These are phyloP conservation scores for Achaetomium macrosporum DNA, from an alignment of 2,329 filamentous ascomycete species.

Conservation along the genomic window DNA sequence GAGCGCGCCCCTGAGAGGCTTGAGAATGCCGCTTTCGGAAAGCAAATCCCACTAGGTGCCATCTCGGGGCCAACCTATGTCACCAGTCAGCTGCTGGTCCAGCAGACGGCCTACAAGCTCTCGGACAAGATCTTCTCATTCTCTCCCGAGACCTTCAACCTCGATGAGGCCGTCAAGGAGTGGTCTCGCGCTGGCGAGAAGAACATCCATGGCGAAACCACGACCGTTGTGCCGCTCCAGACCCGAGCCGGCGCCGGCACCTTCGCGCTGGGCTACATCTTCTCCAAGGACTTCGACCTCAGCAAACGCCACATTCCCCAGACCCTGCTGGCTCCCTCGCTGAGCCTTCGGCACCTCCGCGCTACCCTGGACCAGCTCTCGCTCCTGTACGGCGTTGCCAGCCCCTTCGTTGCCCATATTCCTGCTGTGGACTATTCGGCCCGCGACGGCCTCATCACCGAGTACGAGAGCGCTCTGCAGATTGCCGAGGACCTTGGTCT, in stretches of 20 bases:
- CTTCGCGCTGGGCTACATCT: conserved; percentile 92
- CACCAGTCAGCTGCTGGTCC: conserved; percentile 86
- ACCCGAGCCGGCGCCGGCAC: conserved; percentile 83
- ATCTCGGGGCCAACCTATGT: conserved; percentile 87
- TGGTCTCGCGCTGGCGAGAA: conserved; percentile 66
- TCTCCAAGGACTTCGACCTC: conserved; percentile 93
- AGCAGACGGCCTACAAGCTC: conserved; percentile 90
- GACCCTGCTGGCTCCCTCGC: conserved; percentile 79
- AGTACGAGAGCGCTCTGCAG: conserved; percentile 76
- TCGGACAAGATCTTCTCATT: conserved; percentile 98
- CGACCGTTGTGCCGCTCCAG: conserved; percentile 73
- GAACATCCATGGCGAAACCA: conserved; percentile 78
- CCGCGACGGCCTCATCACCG: conserved; percentile 67
- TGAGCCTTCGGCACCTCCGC: conserved; percentile 73
- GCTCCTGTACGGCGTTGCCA: conserved; percentile 84
- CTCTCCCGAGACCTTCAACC: conserved; percentile 86
- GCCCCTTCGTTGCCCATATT: conserved; percentile 87
- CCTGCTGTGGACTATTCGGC: conserved; percentile 81
- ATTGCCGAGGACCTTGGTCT: conserved; percentile 86
- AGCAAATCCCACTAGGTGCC: conserved; percentile 47
- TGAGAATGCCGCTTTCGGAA: conserved; percentile 43
- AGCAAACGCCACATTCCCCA: conserved; percentile 88
- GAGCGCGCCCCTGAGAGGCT: conserved; percentile 21
- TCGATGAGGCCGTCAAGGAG: conserved; percentile 73
- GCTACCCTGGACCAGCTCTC: conserved; percentile 86